These are phyloP conservation scores for Candida chilensis DNA, from an alignment of 805 yeast species.

Conservation along the genomic window DNA sequence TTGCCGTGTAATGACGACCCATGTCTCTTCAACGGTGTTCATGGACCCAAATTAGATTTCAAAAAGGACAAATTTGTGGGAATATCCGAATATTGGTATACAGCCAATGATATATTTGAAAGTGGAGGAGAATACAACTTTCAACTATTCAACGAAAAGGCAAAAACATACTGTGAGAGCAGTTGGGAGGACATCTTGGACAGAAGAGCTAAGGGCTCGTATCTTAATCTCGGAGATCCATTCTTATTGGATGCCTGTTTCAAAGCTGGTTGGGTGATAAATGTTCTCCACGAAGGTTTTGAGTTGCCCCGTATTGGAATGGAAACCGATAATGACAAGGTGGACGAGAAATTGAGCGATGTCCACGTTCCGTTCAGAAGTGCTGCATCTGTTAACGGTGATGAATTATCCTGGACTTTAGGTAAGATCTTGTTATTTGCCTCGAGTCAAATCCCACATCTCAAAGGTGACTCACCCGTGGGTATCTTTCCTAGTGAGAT, in stretches of 20 bases:
- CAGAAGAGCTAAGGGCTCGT: constrained; percentile 44
- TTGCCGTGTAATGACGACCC: constrained; percentile 82
- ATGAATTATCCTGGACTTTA: constrained; percentile 90
- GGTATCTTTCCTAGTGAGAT: constrained; percentile 34
- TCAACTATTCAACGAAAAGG: constrained; percentile 53
- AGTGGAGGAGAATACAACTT: constrained; percentile 87
- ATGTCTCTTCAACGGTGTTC: constrained; percentile 91
- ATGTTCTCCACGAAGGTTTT: constrained; percentile 87
- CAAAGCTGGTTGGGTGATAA: constrained; percentile 91
- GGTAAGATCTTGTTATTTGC: constrained; percentile 85
- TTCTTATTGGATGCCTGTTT: constrained; percentile 75
- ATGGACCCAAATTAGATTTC: constrained; percentile 84
- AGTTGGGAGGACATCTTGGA: constrained; percentile 55
- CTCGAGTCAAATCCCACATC: constrained; percentile 46
- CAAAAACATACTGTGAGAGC: constrained; percentile 65
- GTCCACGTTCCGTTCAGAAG: constrained; percentile 66
- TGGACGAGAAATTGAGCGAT: constrained; percentile 14
- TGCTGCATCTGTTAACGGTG: constrained; percentile 70
- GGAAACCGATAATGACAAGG: constrained; percentile 28
- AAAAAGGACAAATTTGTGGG: constrained; percentile 80
- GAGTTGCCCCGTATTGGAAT: constrained; percentile 67
- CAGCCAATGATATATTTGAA: constrained; percentile 84
- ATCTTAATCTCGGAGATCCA: constrained; percentile 46
- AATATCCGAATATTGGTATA: constrained; percentile 95
- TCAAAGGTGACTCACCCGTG: constrained; percentile 5